phyloP scores from a whole-genome alignment of 2,329 filamentous ascomycete genomes.

The Ophiocordyceps camponoti-leonardi region DNA sequence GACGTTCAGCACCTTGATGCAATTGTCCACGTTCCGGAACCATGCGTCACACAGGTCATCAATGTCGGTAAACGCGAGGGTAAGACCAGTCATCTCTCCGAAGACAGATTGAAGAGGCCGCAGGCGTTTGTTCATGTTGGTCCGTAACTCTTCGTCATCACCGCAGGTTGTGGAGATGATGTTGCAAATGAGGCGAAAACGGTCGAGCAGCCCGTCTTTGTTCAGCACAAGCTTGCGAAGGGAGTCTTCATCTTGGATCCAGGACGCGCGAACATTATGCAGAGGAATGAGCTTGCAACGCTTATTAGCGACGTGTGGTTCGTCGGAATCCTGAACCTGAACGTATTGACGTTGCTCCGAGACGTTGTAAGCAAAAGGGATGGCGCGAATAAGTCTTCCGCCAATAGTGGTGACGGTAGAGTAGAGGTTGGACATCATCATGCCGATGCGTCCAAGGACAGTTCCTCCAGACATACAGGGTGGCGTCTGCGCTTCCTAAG shows the following conservation, averaged over 20 bases:
- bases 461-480: slow-evolving; percentile 8
- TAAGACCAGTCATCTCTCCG: not conserved
- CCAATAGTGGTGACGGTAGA: slow-evolving; percentile 11
- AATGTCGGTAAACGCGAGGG: not conserved
- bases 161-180: slow-evolving; percentile 1
- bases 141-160: slow-evolving; percentile 4
- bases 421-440: slow-evolving; percentile 13
- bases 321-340: not conserved
- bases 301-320: slow-evolving; percentile 10
- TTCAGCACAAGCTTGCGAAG: slow-evolving; percentile 7
- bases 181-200: slow-evolving; percentile 7
- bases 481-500: slow-evolving; percentile 2
- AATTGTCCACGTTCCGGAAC: slow-evolving; percentile 6
- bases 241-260: not conserved
- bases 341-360: slow-evolving; percentile 9
- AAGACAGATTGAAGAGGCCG: slow-evolving; percentile 5
- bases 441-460: slow-evolving; percentile 8
- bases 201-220: slow-evolving; percentile 8
- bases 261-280: slow-evolving; percentile 1
- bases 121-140: slow-evolving; percentile 10
- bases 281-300: slow-evolving; percentile 9
- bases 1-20: slow-evolving; percentile 6
- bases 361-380: slow-evolving; percentile 5
- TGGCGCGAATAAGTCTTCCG: slow-evolving; percentile 6
- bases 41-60: slow-evolving; percentile 8